Conservation (phyloP, 1,284 basidiomycete species). For the Athelia sp. region DNA sequence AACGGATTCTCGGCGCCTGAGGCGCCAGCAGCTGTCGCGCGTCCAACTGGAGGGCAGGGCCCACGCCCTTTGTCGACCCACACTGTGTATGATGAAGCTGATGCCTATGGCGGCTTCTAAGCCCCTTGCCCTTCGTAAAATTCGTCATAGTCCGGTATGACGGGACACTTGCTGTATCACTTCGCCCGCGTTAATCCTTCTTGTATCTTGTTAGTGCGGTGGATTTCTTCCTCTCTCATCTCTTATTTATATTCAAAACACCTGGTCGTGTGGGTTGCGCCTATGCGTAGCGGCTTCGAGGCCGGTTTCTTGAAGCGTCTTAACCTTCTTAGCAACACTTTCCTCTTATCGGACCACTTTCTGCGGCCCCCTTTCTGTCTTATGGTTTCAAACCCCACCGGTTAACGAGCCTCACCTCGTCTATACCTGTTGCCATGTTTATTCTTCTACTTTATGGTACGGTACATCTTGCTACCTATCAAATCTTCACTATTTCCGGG, state of each 20-base stretch:
- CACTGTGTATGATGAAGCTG: conserved; percentile 56
- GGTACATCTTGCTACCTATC: no score
- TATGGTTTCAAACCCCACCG: neutral
- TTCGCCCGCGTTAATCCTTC: neutral
- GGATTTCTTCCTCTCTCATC: no score
- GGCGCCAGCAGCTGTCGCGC: neutral
- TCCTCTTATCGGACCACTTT: no score
- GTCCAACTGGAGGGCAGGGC: neutral
- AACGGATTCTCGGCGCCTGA: conserved; percentile 9
- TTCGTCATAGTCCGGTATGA: neutral
- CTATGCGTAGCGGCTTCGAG: no score
- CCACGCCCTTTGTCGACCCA: conserved; percentile 38
- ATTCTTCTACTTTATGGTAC: no score
- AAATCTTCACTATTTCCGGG: no score
- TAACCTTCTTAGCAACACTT: no score
- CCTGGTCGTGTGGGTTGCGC: no score
- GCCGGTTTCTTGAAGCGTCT: no score
- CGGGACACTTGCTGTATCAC: neutral
- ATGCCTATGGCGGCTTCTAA: conserved; percentile 63
- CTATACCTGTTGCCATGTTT: neutral
- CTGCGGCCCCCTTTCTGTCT: no score
- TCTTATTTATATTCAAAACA: no score
- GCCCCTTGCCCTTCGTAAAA: neutral
- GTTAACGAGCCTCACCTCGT: conserved; percentile 1
- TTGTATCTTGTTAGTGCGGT: neutral